phyloP scores from a whole-genome alignment of 148 eudicot species.

The Vaccinium corymbosum region DNA sequence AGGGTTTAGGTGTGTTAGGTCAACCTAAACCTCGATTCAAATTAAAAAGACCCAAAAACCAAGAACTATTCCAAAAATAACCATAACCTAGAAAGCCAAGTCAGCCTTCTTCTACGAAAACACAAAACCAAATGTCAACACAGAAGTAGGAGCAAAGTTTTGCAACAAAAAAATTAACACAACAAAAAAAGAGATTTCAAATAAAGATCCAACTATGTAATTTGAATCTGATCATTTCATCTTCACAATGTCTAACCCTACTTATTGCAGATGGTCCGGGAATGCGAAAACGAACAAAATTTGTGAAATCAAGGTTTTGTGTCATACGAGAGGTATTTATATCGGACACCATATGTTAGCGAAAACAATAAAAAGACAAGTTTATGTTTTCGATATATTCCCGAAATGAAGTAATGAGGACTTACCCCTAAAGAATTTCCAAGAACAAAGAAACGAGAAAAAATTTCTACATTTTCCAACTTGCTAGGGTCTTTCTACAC shows the following conservation, averaged over 20 bases:
- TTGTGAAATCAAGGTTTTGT: background rate
- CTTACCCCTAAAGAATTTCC: constrained; percentile 30
- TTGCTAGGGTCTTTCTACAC: constrained; percentile 16
- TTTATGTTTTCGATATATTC: constrained; percentile 3
- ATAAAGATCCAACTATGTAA: background rate
- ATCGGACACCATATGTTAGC: background rate
- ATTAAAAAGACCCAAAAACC: background rate
- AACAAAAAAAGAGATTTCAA: background rate
- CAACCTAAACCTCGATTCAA: background rate
- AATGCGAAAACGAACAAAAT: background rate
- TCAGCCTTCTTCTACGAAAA: background rate
- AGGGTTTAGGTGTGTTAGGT: background rate
- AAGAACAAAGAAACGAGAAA: constrained; percentile 10
- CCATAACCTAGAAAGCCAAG: background rate
- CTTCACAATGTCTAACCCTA: background rate
- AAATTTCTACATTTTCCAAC: constrained; percentile 10
- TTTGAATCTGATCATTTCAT: background rate
- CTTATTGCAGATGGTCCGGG: background rate
- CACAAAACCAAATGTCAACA: background rate
- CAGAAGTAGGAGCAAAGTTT: background rate
- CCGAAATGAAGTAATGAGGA: constrained; percentile 16
- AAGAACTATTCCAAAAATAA: background rate
- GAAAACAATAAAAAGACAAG: background rate
- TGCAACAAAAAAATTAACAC: background rate
- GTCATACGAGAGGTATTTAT: background rate